A percentile compares a stretch with the other conserved stretches of the same genome.
Evolutionary conservation across 1,284 basidiomycete genomes (phyloP).

Genomic region (Cystobasidiaceae sp.): DNA sequence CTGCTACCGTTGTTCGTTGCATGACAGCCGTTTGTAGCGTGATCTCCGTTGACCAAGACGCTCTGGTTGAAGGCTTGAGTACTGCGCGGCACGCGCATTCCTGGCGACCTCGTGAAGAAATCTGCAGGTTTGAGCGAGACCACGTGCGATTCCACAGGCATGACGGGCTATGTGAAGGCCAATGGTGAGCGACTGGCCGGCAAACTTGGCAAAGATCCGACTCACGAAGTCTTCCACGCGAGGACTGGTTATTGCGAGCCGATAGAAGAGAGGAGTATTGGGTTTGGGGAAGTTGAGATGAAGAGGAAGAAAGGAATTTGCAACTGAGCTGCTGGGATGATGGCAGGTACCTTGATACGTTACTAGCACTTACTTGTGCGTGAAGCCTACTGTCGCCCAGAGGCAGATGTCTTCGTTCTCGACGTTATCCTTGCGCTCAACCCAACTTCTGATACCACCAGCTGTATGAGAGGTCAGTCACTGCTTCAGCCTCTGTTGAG

Average conservation of each 20-base stretch:
- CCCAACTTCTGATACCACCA: conserved; percentile 45
- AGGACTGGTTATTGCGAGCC: no score
- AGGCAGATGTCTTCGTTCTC: conserved; percentile 41
- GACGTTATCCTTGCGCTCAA: conserved; percentile 42
- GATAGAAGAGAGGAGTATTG: no score
- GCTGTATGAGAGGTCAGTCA: conserved; percentile 40
- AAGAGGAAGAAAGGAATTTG: no score
- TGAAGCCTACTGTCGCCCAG: conserved; percentile 45
- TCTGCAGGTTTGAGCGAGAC: conserved; percentile 36
- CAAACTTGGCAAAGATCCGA: not conserved
- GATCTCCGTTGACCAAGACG: conserved; percentile 6
- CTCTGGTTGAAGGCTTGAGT: conserved; percentile 46
- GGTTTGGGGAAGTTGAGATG: no score
- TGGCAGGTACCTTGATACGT: conserved; percentile 38
- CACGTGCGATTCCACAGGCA: not conserved
- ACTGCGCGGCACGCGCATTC: conserved; percentile 43
- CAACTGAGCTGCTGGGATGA: no score
- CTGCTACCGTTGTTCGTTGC: no score
- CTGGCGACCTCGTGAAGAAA: conserved; percentile 41
- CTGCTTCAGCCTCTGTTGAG: conserved; percentile 46
- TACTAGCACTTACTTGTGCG: conserved; percentile 43
- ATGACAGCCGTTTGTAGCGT: conserved; percentile 3
- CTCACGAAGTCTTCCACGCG: conserved; percentile 42
- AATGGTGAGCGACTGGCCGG: not conserved
- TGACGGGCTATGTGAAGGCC: not conserved